These are phyloP conservation scores for Linum usitatissimum DNA, from an alignment of 345 rosid genomes.

Conservation along the genomic window DNA sequence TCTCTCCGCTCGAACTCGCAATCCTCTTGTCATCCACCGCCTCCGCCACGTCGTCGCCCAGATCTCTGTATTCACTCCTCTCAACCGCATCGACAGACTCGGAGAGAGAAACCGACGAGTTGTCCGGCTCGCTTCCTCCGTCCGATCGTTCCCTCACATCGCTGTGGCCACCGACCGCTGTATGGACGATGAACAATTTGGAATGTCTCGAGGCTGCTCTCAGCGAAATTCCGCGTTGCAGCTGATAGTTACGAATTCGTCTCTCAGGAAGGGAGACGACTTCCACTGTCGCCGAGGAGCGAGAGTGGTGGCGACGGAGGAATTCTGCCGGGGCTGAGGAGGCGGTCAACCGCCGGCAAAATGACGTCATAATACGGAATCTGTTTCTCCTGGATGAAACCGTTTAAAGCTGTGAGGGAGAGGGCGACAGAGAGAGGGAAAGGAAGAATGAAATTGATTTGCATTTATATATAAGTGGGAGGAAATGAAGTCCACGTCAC, in stretches of 20 bases:
- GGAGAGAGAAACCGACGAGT: slow-evolving; percentile 24
- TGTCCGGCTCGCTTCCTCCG: slow-evolving; percentile 21
- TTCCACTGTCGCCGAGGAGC: slow-evolving; percentile 19
- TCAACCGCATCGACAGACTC: slow-evolving; percentile 13
- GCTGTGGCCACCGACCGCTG: slow-evolving; percentile 16
- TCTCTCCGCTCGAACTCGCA: slow-evolving; percentile 23
- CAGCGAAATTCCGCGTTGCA: slow-evolving; percentile 21
- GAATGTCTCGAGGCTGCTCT: slow-evolving; percentile 23
- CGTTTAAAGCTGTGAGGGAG: not conserved
- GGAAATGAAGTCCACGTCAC: too few species aligned
- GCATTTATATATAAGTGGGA: not conserved
- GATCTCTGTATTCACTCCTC: not conserved
- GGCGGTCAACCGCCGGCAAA: slow-evolving; percentile 36
- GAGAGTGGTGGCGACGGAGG: slow-evolving; percentile 9
- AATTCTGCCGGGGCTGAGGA: slow-evolving; percentile 9
- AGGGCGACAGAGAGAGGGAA: slow-evolving; percentile 6
- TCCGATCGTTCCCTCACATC: slow-evolving; percentile 34
- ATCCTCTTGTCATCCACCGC: slow-evolving; percentile 12
- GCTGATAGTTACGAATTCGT: slow-evolving; percentile 14
- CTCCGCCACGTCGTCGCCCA: slow-evolving; percentile 21
- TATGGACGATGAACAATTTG: slow-evolving; percentile 19
- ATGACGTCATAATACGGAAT: slow-evolving; percentile 40
- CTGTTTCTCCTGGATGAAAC: not conserved
- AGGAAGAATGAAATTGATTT: not conserved
- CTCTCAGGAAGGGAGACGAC: slow-evolving; percentile 17